Evolutionary conservation across 1,284 basidiomycete genomes (phyloP).

Genomic region (Ceratobasidium theobromae): DNA sequence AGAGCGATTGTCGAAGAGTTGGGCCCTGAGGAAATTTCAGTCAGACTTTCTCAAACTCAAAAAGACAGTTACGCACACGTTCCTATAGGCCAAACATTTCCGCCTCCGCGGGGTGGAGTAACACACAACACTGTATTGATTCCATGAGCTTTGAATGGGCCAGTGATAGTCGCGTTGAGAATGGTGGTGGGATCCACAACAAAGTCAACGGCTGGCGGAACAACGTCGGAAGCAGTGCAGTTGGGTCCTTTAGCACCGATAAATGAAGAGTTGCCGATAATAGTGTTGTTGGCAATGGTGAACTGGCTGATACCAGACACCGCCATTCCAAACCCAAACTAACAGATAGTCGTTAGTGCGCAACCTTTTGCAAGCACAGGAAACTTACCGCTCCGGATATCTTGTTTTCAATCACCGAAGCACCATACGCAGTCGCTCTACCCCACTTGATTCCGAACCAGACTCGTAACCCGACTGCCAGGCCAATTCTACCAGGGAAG

Average conservation of each 20-base stretch:
- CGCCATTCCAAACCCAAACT: constrained; percentile 66
- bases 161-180: not conserved
- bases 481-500: constrained; percentile 59
- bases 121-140: constrained; percentile 8
- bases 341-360: not conserved
- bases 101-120: constrained; percentile 17
- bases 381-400: constrained; percentile 60
- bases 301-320: constrained; percentile 66
- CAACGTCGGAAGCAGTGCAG: constrained; percentile 56
- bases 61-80: not conserved
- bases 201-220: constrained; percentile 59
- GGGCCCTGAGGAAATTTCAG: not conserved
- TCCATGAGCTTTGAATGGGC: not conserved
- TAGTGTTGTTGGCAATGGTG: constrained; percentile 61
- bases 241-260: constrained; percentile 71
- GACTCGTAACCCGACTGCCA: constrained; percentile 72
- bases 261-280: constrained; percentile 73
- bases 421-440: constrained; percentile 61
- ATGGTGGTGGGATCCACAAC: constrained; percentile 52
- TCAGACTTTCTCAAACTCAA: not conserved
- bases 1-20: not conserved
- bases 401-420: constrained; percentile 62
- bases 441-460: constrained; percentile 71
- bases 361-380: constrained; percentile 36
- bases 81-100: constrained; percentile 14